Percentiles rank a stretch among this genome's conserved stretches.
Conservation (phyloP, 176 grass and related monocot genomes). For the Luzula sylvatica region DNA sequence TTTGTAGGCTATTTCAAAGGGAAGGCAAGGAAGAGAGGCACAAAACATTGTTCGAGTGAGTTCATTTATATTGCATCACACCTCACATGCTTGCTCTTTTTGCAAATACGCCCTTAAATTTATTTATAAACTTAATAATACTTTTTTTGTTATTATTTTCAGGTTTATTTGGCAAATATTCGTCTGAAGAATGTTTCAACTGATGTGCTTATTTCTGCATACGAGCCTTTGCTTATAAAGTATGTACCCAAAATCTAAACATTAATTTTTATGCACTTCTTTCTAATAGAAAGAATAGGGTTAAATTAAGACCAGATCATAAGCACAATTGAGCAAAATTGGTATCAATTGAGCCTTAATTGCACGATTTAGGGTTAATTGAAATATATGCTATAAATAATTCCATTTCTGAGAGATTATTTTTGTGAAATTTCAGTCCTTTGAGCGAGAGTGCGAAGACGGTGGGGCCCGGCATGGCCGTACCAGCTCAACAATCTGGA, state of each 20-base stretch:
- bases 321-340: too few species aligned
- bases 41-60: constrained; percentile 71
- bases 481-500: constrained; percentile 34
- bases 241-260: neutral
- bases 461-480: constrained; percentile 4
- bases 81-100: constrained; percentile 1
- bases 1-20: constrained; percentile 74
- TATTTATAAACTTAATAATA: constrained; percentile 14
- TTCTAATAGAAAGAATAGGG: too few species aligned
- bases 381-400: too few species aligned
- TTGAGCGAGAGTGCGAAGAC: constrained; percentile 17
- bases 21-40: constrained; percentile 71
- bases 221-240: constrained; percentile 19
- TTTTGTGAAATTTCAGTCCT: constrained; percentile 42
- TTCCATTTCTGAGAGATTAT: too few species aligned
- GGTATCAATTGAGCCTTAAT: too few species aligned
- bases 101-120: neutral
- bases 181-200: constrained; percentile 65
- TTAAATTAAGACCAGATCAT: too few species aligned
- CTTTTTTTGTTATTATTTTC: constrained; percentile 18
- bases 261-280: too few species aligned
- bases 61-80: constrained; percentile 1
- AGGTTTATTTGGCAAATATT: constrained; percentile 90
- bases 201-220: constrained; percentile 54
- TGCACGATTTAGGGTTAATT: too few species aligned